Conservation (phyloP, 441 rosid genomes). For the Populus hybrid region DNA sequence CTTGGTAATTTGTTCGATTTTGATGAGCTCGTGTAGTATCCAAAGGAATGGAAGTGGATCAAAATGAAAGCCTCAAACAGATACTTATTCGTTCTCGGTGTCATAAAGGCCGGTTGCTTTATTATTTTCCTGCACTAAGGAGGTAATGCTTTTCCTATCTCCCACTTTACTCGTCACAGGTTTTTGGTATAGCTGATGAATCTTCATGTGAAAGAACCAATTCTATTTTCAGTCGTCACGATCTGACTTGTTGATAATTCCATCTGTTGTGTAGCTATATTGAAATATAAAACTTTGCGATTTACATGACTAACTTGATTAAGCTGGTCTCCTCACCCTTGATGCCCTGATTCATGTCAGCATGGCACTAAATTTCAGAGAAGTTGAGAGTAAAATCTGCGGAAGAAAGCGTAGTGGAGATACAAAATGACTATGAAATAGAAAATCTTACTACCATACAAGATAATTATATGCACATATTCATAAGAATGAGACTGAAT, state of each 20-base stretch:
- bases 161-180: not conserved
- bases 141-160: constrained; percentile 35
- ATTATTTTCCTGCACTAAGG: constrained; percentile 71
- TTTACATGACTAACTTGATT: not conserved
- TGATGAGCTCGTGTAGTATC: constrained; percentile 44
- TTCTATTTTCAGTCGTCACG: not conserved
- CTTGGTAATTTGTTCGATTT: constrained; percentile 4
- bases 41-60: constrained; percentile 43
- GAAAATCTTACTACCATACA: not conserved
- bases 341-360: not conserved
- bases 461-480: not conserved
- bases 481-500: constrained; percentile 2
- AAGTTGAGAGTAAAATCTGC: not conserved
- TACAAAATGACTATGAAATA: not conserved
- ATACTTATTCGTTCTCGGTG: constrained; percentile 71
- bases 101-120: constrained; percentile 91
- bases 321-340: not conserved
- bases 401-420: not conserved
- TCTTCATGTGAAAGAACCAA: not conserved
- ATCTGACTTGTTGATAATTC: not conserved
- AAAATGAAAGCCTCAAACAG: constrained; percentile 64
- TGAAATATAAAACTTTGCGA: not conserved
- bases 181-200: constrained; percentile 4
- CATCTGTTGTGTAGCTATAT: not conserved
- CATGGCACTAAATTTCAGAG: not conserved